These are phyloP conservation scores for Tillandsia leiboldiana DNA, from an alignment of 176 grass and related monocot genomes.

Conservation along the genomic window DNA sequence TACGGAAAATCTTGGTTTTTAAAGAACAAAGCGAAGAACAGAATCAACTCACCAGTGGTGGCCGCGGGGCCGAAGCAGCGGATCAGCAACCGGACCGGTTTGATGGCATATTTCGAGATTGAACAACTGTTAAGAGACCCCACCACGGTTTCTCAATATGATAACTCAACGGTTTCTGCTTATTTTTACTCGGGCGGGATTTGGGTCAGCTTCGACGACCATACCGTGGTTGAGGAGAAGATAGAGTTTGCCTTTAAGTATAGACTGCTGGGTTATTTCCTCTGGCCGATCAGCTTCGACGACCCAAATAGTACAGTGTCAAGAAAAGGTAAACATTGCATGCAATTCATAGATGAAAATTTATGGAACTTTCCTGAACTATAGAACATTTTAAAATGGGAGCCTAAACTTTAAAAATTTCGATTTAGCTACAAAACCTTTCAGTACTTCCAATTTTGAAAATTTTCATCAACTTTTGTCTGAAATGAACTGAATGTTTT, in stretches of 20 bases:
- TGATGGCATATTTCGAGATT: constrained; percentile 56
- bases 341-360: neutral
- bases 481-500: neutral
- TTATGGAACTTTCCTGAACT: neutral
- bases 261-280: constrained; percentile 61
- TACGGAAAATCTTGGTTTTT: constrained; percentile 67
- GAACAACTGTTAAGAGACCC: constrained; percentile 26
- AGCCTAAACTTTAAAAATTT: too few species aligned
- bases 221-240: constrained; percentile 38
- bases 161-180: constrained; percentile 43
- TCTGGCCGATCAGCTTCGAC: constrained; percentile 64
- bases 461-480: constrained; percentile 1
- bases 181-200: constrained; percentile 40
- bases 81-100: constrained; percentile 55
- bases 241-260: constrained; percentile 37
- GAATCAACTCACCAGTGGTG: constrained; percentile 39
- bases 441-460: neutral
- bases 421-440: too few species aligned
- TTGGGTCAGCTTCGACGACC: constrained; percentile 66
- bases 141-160: constrained; percentile 21
- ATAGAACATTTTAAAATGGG: too few species aligned
- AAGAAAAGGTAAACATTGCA: constrained; percentile 35
- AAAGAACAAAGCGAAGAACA: constrained; percentile 59
- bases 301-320: constrained; percentile 43
- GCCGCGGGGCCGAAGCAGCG: constrained; percentile 54